phyloP scores from a whole-genome alignment of 768 basidiomycete species.

The Russula lepida region DNA sequence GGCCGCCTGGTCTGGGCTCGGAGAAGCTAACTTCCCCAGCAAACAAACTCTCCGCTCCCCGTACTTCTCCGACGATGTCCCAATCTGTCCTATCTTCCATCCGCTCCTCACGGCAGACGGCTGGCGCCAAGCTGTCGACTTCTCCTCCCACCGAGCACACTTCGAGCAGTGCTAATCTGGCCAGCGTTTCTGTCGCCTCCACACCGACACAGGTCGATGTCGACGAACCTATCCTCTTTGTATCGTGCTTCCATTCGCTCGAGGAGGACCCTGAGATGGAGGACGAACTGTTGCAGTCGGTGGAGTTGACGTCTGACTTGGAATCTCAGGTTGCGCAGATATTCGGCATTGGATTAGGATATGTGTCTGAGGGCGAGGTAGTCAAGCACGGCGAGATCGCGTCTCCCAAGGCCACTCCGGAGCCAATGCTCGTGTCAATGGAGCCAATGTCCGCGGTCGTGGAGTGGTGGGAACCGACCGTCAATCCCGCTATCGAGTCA shows the following conservation, averaged over 20 bases:
- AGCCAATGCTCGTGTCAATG: neutral
- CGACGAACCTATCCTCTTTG: neutral
- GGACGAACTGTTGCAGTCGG: neutral
- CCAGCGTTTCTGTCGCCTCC: neutral
- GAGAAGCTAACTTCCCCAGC: neutral
- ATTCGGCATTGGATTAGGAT: neutral
- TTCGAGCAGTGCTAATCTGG: neutral
- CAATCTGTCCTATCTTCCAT: neutral
- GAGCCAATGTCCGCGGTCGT: slow-evolving; percentile 8
- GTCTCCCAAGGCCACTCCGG: neutral
- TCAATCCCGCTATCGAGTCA: neutral
- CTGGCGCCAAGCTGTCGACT: neutral
- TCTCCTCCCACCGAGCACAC: neutral
- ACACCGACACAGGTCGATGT: neutral
- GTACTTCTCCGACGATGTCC: neutral
- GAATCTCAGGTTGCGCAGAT: neutral
- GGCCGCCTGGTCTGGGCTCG: neutral
- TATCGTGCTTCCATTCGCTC: slow-evolving; percentile 1
- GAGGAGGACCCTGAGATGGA: neutral
- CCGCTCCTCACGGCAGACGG: neutral
- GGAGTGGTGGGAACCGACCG: neutral
- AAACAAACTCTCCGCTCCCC: neutral
- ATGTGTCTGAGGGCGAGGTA: neutral
- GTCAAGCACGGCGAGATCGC: neutral
- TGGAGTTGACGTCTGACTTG: neutral